Evolutionary conservation across 306 rosid genomes (phyloP), one percentile per base, ranked within the genome.

Genomic region (Acacia acuminata): DNA sequence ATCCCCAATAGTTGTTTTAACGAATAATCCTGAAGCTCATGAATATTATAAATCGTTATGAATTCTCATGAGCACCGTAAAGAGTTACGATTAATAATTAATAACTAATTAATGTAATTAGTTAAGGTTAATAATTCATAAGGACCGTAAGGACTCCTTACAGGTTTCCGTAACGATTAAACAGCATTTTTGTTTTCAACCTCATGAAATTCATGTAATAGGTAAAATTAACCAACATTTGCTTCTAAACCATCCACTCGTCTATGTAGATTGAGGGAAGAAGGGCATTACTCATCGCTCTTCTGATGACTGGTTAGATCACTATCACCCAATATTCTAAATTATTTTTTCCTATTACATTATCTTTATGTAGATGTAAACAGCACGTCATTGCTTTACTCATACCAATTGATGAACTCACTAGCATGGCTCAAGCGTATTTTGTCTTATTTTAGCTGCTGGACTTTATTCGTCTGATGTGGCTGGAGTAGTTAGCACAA

Each of bases 241-340:
- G n/a, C n/a, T n/a, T 24, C 82, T 42, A 82, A 88, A 80, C 82
- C 83, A 84, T 73, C 82, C 76, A 71, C 80, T 55, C 68, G 38
- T 82, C 90, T 55, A 78, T 84, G 43, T 86, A 73, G 58, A 74
- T 43, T 85, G 94, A 93, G 74, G 97, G 97, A 86, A 90, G 97
- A 60, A 92, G 98, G 86, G 88, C 84, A 78, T 87, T 95, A 73
- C 85, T 90, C 55, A 87, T 84, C 77, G 86, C 81, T 84, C 87
- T 92, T 76, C 89, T 95, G 81, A 79, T 91, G 73, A 87, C 97
- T 70, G 91, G 99, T 94, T 81, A 71, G 87, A 86, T 80, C 32
- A 22, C 71, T 32, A 15, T 34, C 75, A 24, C 58, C 6, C 30
- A 32, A 16, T 13, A 60, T 56, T 77, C 55, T 79, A 50, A 45